These are phyloP conservation scores for Oemleria cerasiformis DNA, from an alignment of 306 rosid species.

Conservation along the genomic window DNA sequence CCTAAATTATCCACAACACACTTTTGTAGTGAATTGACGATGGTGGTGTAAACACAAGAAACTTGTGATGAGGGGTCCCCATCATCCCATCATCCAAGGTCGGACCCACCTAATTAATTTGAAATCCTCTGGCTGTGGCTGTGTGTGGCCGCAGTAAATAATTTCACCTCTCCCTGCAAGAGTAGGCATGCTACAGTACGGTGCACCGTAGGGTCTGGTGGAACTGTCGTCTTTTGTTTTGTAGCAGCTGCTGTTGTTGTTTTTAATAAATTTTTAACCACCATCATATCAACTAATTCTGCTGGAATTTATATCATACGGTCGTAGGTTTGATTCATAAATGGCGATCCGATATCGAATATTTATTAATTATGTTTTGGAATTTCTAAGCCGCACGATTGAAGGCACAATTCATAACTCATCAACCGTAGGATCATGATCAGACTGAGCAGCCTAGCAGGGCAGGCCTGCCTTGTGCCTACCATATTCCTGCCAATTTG, in stretches of 20 bases:
- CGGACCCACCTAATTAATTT: neutral
- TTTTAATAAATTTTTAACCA: neutral
- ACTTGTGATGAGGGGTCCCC: neutral
- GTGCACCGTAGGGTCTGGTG: neutral
- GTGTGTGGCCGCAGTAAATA: neutral
- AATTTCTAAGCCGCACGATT: neutral
- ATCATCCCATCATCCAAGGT: neutral
- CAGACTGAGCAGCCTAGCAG: neutral
- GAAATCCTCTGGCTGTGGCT: neutral
- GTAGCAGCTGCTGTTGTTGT: neutral
- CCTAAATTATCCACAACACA: neutral
- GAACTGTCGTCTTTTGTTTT: neutral
- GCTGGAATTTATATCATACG: neutral
- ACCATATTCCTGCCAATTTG: neutral
- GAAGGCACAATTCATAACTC: neutral
- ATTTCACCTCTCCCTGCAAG: neutral
- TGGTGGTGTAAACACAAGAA: neutral
- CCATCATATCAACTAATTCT: neutral
- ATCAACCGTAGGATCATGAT: neutral
- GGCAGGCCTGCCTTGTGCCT: neutral
- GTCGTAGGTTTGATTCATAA: neutral
- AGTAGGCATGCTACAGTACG: neutral
- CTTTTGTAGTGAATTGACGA: neutral
- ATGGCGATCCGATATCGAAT: neutral
- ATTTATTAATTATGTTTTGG: neutral